Evolutionary conservation across 148 eudicot species (phyloP).

Genomic region (Talinum fruticosum): DNA sequence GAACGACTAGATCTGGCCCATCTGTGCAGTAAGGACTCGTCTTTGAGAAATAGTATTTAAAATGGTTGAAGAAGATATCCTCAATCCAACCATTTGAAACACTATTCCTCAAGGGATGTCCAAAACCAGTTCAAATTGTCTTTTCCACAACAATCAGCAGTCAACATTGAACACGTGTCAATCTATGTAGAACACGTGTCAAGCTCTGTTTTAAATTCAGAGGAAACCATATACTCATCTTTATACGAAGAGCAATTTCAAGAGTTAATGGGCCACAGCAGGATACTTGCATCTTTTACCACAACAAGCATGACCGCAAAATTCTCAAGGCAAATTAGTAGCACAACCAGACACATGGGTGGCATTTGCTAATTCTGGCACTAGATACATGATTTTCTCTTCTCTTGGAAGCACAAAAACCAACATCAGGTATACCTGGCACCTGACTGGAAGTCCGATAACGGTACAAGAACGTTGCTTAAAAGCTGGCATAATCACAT

Average conservation of each 20-base stretch:
- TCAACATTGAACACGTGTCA: slow-evolving; percentile 8
- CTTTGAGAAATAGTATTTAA: slow-evolving; percentile 38
- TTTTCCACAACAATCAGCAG: slow-evolving; percentile 10
- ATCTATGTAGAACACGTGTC: no score
- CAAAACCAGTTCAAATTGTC: slow-evolving; percentile 23
- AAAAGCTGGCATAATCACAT: slow-evolving; percentile 7
- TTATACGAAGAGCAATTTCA: slow-evolving; percentile 6
- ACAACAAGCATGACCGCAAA: slow-evolving; percentile 2
- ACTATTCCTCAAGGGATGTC: slow-evolving; percentile 47
- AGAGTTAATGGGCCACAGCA: slow-evolving; percentile 3
- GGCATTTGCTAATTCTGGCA: slow-evolving; percentile 11
- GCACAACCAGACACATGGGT: slow-evolving; percentile 5
- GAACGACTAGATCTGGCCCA: slow-evolving; percentile 14
- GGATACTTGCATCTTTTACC: slow-evolving; percentile 4
- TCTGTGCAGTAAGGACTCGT: slow-evolving; percentile 30
- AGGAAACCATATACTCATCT: slow-evolving; percentile 1
- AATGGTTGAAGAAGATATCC: slow-evolving; percentile 40
- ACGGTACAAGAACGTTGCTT: neutral
- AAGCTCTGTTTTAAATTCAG: slow-evolving; percentile 15
- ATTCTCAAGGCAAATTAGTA: neutral
- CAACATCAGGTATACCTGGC: neutral
- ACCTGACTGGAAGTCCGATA: neutral
- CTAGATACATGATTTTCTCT: neutral
- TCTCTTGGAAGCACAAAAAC: slow-evolving; percentile 7
- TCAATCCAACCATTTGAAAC: slow-evolving; percentile 45